These are phyloP conservation scores for Phytopythium helicoides DNA, from an alignment of 352 stramenopile species.

Conservation along the genomic window DNA sequence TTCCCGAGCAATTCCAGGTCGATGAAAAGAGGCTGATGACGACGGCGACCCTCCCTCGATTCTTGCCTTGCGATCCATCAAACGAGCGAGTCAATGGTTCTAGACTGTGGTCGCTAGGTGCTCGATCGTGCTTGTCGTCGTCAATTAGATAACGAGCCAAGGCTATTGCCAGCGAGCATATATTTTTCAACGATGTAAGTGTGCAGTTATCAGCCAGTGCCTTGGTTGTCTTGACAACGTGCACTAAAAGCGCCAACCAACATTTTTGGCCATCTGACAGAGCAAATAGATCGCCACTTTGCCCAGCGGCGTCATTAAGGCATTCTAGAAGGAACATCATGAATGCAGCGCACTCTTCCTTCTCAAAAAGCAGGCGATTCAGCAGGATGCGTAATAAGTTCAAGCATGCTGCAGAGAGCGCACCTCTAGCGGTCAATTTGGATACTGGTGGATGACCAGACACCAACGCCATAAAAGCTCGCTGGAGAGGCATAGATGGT, in stretches of 20 bases:
- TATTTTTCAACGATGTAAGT: conserved; percentile 50
- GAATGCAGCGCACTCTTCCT: conserved; percentile 58
- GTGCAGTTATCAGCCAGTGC: conserved; percentile 41
- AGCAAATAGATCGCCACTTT: conserved; percentile 2
- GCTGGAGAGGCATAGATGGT: neutral
- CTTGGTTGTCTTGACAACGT: conserved; percentile 45
- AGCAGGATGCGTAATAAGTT: conserved; percentile 38
- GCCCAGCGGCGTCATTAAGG: conserved; percentile 31
- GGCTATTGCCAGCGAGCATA: conserved; percentile 47
- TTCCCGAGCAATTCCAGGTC: conserved; percentile 1
- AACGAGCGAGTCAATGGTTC: neutral
- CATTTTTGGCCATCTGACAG: conserved; percentile 39
- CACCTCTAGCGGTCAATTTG: neutral
- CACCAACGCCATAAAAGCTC: conserved; percentile 2
- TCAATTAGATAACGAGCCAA: conserved; percentile 55
- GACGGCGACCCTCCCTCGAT: too few relatives aligned
- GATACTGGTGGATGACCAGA: conserved; percentile 3
- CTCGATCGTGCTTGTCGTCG: conserved; percentile 43
- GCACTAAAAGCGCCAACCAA: conserved; percentile 61
- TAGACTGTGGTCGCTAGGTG: neutral
- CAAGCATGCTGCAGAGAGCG: conserved; percentile 32
- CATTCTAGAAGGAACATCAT: conserved; percentile 63
- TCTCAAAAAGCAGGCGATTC: conserved; percentile 39
- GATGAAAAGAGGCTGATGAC: neutral
- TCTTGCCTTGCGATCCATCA: neutral